Evolutionary conservation across 176 grass and related monocot species (phyloP), one percentile per base, ranked within the genome.

Genomic region (Raddia guianensis): DNA sequence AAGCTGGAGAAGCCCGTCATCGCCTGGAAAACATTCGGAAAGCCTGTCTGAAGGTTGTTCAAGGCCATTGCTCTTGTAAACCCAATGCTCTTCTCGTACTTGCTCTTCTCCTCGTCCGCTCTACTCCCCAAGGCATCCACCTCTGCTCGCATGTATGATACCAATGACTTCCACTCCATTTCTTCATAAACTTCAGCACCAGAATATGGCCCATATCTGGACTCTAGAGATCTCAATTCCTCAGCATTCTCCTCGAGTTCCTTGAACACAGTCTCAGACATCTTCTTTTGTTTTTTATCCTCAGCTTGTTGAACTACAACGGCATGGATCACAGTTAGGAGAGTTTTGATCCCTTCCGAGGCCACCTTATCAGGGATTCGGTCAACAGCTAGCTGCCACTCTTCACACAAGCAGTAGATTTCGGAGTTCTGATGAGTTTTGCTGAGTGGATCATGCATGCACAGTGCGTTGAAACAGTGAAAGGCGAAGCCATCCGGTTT

Each of bases 361-460:
- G 96, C 96, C 53, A 99, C 96, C 53, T 99, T 95, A 59, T 99
- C 96, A 0, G 96, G 96, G 33, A 99, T 93, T 76, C 90, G 74
- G 73, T 99, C 96, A 2, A 99, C 85, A 13, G 96, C 92, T 46
- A 93, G 90, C 74, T 99, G 96, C 96, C 96, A 99, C 63, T 99
- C 96, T 66, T 99, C 96, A 16, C 96, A 93, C 21, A 99, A 57
- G 5, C 86, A 77, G 73, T 99, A 99, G 50, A 99, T 95, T 37
- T 99, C 86, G 6, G 92, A 95, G 67, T 89, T 87, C 52, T 76
- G 96, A 53, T 85, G 81, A 43, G 74, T 69, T 70, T 93, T 82
- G 5, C 66, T 56, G 8, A 89, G 92, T n/a, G 88, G 85, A 44
- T 99, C 89, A 14, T 93, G 86, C 49, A 27, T 27, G 27, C 27